Evolutionary conservation across 169 alveolate genomes (phyloP).

Genomic region (Eimeria maxima): DNA sequence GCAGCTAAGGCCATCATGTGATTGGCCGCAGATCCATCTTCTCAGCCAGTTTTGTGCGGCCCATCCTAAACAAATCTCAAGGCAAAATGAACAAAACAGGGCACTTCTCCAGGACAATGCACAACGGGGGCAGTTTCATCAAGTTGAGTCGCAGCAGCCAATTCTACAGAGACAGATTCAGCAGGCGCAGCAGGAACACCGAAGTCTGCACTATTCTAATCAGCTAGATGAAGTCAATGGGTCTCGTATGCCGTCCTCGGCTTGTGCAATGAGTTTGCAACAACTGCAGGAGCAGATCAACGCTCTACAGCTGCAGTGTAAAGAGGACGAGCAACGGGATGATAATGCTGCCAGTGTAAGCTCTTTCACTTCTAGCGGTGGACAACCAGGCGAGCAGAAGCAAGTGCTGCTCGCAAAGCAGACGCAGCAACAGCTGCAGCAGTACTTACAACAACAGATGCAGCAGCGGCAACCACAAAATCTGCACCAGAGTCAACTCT

Average conservation of each 20-base stretch:
- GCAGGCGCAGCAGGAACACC: constrained; percentile 27
- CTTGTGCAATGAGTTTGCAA: neutral
- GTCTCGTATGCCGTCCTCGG: neutral
- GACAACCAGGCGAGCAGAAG: constrained; percentile 11
- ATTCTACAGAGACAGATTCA: constrained; percentile 7
- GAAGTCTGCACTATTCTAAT: neutral
- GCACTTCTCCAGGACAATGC: neutral
- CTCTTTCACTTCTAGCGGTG: neutral
- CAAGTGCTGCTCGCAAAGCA: constrained; percentile 22
- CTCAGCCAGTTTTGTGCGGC: constrained; percentile 46
- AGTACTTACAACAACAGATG: neutral
- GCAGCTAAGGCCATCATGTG: neutral
- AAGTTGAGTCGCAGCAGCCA: constrained; percentile 47
- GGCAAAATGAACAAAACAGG: neutral
- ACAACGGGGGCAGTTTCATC: constrained; percentile 43
- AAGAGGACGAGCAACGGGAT: neutral
- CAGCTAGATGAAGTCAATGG: neutral
- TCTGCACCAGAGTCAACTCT: constrained; percentile 16
- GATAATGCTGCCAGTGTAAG: neutral
- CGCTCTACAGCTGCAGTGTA: constrained; percentile 21
- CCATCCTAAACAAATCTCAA: neutral
- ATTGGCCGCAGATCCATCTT: constrained; percentile 42
- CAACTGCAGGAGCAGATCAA: constrained; percentile 44
- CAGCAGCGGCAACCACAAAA: constrained; percentile 25
- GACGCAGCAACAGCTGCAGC: constrained; percentile 61